Base-by-base conservation (phyloP, 768 basidiomycete genomes). In the Austroboletus eburneus region DNA sequence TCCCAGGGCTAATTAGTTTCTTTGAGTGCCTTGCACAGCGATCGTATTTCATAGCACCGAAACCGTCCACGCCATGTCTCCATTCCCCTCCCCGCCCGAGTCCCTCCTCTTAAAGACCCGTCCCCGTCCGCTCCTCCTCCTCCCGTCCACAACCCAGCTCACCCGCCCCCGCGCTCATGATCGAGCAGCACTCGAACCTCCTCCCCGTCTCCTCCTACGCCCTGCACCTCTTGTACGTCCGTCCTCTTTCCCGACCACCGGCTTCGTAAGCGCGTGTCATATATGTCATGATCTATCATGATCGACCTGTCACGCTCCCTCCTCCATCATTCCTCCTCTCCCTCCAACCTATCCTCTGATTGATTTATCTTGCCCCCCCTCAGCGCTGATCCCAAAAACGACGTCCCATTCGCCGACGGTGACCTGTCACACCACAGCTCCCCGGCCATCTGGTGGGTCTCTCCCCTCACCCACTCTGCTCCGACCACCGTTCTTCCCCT, bases 211-310 rank as follows among this genome's bases (percentile, higher is more conserved):
- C 76, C 57, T 67, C 70, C 51, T 83, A 80, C 72, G 77, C 77
- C 72, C 82, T 48, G 75, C 77, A 33, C 80, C 83, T 61, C 74
- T 73, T 83, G 79, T 79, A 62, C 68, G 75, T 74, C 33, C 68
- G 75, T 74, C 33, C 32, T 46, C 55, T 36, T 36, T 54, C n/a
- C 23, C 34, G 34, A 13, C 34, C 30, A 32, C 30, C 30, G 35
- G 18, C 51, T 53, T 43, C 55, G 43, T 52, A 54, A 57, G 50
- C 60, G 51, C 51, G 43, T 58, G 56, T 58, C 58, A 64, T 55
- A 44, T 51, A 44, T 52, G 62, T 62, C 61, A 64, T 45, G 58
- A 65, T 65, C 65, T 45, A 51, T 56, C 56, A 48, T 42, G 61
- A 65, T 65, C 65, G 50, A 45, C 56, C 50, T 57, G 57, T 57